Conservation (phyloP, 1,139 yeast genomes). For the Ogataea hybrid region DNA sequence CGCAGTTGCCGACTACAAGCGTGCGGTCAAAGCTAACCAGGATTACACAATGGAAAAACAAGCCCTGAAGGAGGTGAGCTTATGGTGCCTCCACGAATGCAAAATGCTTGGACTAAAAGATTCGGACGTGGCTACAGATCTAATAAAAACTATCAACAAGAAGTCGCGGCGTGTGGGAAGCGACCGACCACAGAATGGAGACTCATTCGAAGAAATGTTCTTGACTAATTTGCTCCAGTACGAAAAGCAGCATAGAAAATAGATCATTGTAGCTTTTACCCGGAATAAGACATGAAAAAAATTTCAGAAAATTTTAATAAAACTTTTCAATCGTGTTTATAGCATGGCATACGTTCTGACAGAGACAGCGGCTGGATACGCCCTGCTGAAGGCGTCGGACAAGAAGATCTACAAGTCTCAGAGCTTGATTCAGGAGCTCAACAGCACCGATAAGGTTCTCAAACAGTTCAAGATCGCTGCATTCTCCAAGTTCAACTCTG, state of each 20-base stretch:
- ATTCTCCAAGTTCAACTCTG: slow-evolving; percentile 90
- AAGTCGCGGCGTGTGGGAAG: slow-evolving; percentile 11
- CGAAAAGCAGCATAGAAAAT: slow-evolving; percentile 5
- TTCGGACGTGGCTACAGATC: slow-evolving; percentile 21
- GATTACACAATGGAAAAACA: slow-evolving; percentile 8
- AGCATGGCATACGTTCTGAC: slow-evolving; percentile 91
- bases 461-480: slow-evolving; percentile 87
- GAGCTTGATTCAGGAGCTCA: slow-evolving; percentile 70
- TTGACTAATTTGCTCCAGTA: slow-evolving; percentile 8
- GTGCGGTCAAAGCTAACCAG: slow-evolving; percentile 6
- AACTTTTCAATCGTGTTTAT: slow-evolving; percentile 6
- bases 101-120: slow-evolving; percentile 19
- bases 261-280: slow-evolving; percentile 1
- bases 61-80: slow-evolving; percentile 16
- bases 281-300: slow-evolving; percentile 9
- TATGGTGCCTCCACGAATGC: slow-evolving; percentile 27
- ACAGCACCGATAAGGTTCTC: slow-evolving; percentile 79
- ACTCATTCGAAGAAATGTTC: slow-evolving; percentile 9
- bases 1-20: slow-evolving; percentile 20
- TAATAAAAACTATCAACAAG: slow-evolving; percentile 19
- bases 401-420: slow-evolving; percentile 92
- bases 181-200: background rate
- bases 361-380: slow-evolving; percentile 98
- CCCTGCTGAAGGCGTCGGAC: slow-evolving; percentile 94
- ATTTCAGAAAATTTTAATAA: slow-evolving; percentile 11